These are phyloP conservation scores for Taphrina wiesneri DNA, from an alignment of 1,139 yeast species.

Conservation along the genomic window DNA sequence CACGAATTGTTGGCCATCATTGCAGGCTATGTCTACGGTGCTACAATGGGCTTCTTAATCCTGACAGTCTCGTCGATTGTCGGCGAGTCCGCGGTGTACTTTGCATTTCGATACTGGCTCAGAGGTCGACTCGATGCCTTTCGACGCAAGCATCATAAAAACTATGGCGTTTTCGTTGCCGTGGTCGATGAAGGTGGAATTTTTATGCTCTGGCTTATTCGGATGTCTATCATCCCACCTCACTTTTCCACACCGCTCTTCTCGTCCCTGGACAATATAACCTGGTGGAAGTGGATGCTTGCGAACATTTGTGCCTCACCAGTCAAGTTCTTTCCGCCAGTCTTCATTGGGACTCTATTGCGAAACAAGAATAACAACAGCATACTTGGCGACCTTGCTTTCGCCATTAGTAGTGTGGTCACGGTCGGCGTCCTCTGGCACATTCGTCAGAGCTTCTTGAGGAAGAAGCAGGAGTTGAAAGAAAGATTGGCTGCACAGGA, in stretches of 20 bases:
- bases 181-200: conserved; percentile 36
- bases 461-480: conserved; percentile 3
- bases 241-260: conserved; percentile 35
- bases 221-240: conserved; percentile 34
- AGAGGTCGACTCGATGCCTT: conserved; percentile 23
- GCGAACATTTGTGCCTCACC: conserved; percentile 22
- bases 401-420: conserved; percentile 7
- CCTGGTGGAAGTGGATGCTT: conserved; percentile 26
- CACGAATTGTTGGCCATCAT: conserved; percentile 34
- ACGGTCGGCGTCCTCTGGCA: conserved; percentile 21
- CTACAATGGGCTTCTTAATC: conserved; percentile 18
- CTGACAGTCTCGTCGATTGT: conserved; percentile 26
- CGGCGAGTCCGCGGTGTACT: conserved; percentile 34
- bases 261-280: conserved; percentile 24
- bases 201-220: conserved; percentile 33
- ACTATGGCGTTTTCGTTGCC: conserved; percentile 34
- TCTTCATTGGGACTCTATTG: conserved; percentile 19
- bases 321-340: conserved; percentile 31
- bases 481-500: background rate
- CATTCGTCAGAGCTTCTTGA: background rate
- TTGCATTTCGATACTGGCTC: conserved; percentile 33
- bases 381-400: conserved; percentile 12
- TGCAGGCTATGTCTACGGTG: conserved; percentile 34
- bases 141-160: conserved; percentile 22
- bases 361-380: conserved; percentile 18